phyloP scores from a whole-genome alignment of 2,329 filamentous ascomycete species.

The Calonectria naviculata region DNA sequence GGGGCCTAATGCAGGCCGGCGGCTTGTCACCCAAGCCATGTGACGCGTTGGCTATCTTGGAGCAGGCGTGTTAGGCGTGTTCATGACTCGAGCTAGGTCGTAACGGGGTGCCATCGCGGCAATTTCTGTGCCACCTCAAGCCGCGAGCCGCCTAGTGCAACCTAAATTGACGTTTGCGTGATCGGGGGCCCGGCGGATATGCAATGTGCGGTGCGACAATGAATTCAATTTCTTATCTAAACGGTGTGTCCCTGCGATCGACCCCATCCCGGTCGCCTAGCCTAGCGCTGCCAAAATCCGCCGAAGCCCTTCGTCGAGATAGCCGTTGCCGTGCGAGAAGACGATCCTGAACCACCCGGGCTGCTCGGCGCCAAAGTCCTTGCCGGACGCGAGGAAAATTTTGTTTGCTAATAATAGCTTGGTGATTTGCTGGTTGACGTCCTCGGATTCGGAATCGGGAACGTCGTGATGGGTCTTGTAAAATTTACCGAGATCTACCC shows the following conservation, averaged over 20 bases:
- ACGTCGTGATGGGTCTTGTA: constrained; percentile 34
- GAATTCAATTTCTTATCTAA: background rate
- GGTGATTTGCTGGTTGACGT: constrained; percentile 42
- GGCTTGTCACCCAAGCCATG: constrained; percentile 2
- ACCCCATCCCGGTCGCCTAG: no score
- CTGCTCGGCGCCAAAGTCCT: constrained; percentile 50
- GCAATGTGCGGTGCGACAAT: background rate
- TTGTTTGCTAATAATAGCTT: constrained; percentile 42
- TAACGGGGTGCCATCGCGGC: background rate
- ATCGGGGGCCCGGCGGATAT: background rate
- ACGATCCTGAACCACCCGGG: constrained; percentile 53
- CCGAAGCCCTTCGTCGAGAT: constrained; percentile 43
- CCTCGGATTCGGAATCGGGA: constrained; percentile 14
- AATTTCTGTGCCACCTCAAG: constrained; percentile 1
- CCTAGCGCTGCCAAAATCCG: constrained; percentile 29
- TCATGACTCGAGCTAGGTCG: constrained; percentile 1
- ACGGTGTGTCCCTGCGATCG: background rate
- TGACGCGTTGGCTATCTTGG: background rate
- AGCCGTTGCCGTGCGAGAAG: constrained; percentile 46
- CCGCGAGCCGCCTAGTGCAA: constrained; percentile 1
- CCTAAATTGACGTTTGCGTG: background rate
- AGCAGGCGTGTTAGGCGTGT: background rate
- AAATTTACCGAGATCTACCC: constrained; percentile 57
- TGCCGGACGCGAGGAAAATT: constrained; percentile 50
- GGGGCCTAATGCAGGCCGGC: background rate